Evolutionary conservation across 495 filamentous ascomycete species (phyloP), one percentile per base, ranked within the genome.

Genomic region (Penicillium silybi): DNA sequence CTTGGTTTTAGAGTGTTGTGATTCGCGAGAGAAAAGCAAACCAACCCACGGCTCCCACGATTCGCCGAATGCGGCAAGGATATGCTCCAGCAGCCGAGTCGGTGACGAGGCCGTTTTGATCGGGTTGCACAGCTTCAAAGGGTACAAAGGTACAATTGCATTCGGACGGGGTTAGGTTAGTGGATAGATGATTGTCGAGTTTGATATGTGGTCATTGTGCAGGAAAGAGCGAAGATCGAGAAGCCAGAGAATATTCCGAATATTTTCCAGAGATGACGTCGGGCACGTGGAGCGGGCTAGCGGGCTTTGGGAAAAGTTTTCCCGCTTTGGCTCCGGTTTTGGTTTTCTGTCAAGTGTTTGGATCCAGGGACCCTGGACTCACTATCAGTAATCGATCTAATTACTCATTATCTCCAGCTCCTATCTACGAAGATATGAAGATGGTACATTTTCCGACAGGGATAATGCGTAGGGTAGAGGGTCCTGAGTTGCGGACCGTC

Each of bases 61-160:
- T 41, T 34, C 1, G 18, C 55, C 34, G 51, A 54, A 58, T 42
- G 56, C 56, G 56, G 56, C 38, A 59, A 44, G 9, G 40, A 51
- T 55, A 20, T 26, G 51, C 29, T 34, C 25, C 26, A 26, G 51
- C 43, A 29, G 46, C 41, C 11, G 1, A 13, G 11, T 10, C 11
- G 10, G 29, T 32, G 10, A 32, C 29, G 22, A 23, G 22, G 22
- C 26, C 6, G 29, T 10, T 10, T 32, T 2, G 11, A 32, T 15
- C 29, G 29, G 1, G 29, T 32, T 13, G 13, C 29, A 13, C 29
- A 13, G 29, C 29, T 11, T 32, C 10, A 13, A 3, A 11, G 29
- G 29, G 11, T 32, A 32, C 29, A 3, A 11, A 10, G 29, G 11
- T 32, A 32, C 29, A 32, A 32, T 32, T 15, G 29, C 29, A 32